Base-by-base conservation (phyloP, 225 moss, liverwort and hornwort genomes). In the Physcomitrium patens region DNA sequence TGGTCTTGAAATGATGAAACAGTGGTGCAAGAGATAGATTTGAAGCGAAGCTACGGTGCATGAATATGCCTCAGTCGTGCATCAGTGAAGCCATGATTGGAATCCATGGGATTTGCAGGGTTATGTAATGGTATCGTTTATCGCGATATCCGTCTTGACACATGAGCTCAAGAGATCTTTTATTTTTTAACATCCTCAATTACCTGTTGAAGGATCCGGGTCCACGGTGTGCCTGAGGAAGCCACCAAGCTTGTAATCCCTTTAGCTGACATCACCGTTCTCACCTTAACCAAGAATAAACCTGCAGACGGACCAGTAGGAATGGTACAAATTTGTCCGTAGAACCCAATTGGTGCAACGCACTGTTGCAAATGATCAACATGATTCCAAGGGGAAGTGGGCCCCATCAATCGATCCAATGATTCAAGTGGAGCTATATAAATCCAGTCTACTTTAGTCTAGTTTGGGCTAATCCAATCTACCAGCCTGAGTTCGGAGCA, bases 161-260 rank as follows among this genome's bases (percentile, higher is more conserved):
- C 31, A 37, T 37, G 31, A 37, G 31, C 31, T 37, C 31, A 37
- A 37, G 31, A 37, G 7, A 1, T 37, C 31, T 37, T 37, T n/a
- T n/a, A n/a, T n/a, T 37, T 37, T 37, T 37, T 37, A 37, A 37
- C 31, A 37, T 37, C 5, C 31, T 37, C 5, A 37, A 37, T 37
- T 37, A 37, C 31, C 31, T 2, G 31, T 4, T 37, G 31, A 37
- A 37, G 31, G 31, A 37, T 4, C 5, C 31, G 31, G 31, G 31
- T 37, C 31, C 31, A 31, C 31, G 31, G 5, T 31, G 5, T 31
- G 31, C 31, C 31, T 5, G 67, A 67, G 67, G 49, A 59, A 48
- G 42, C 63, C 74, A 75, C 69, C 41, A 63, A 69, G 49, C 31
- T 74, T 69, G 47, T 52, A 51, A 62, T 28, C 17, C 41, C 48